phyloP scores from a whole-genome alignment of 2,329 filamentous ascomycete genomes.

The Sarocladium brachiariae region DNA sequence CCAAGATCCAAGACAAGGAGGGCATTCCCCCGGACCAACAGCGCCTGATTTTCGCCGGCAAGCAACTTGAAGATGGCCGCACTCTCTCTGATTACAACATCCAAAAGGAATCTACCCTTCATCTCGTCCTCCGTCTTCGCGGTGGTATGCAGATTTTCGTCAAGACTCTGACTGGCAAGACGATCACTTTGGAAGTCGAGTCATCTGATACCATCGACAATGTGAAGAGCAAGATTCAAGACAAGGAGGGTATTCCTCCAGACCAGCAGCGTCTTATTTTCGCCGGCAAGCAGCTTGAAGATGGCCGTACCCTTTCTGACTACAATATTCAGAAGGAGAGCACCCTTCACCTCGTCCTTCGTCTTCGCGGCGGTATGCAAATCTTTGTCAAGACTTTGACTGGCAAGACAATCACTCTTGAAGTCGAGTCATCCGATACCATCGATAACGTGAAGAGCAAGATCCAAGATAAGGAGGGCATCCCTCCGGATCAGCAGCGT shows the following conservation, averaged over 20 bases:
- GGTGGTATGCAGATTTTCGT: conserved; percentile 75
- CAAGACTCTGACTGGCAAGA: conserved; percentile 87
- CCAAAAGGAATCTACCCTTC: conserved; percentile 81
- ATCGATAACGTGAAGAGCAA: conserved; percentile 97
- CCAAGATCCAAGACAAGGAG: conserved; percentile 89
- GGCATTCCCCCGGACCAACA: conserved; percentile 94
- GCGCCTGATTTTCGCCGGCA: conserved; percentile 87
- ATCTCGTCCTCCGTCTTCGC: conserved; percentile 73
- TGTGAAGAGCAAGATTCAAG: conserved; percentile 95
- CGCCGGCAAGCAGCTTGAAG: conserved; percentile 91
- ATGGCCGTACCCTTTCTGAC: conserved; percentile 81
- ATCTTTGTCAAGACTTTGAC: conserved; percentile 77
- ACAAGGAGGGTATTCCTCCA: conserved; percentile 95
- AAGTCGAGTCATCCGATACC: conserved; percentile 83
- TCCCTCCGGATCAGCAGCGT: conserved; percentile 92
- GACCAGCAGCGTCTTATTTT: conserved; percentile 97
- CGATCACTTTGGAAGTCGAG: conserved; percentile 87
- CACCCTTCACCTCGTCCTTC: conserved; percentile 78
- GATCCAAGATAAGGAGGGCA: conserved; percentile 98
- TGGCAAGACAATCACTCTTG: conserved; percentile 89
- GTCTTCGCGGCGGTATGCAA: conserved; percentile 85
- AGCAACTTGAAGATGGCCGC: conserved; percentile 87
- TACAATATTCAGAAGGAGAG: conserved; percentile 97
- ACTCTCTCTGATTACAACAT: conserved; percentile 96
- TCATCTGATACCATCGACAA: conserved; percentile 92